phyloP scores from a whole-genome alignment of 352 stramenopile genomes.

The Phytophthora colocasiae region DNA sequence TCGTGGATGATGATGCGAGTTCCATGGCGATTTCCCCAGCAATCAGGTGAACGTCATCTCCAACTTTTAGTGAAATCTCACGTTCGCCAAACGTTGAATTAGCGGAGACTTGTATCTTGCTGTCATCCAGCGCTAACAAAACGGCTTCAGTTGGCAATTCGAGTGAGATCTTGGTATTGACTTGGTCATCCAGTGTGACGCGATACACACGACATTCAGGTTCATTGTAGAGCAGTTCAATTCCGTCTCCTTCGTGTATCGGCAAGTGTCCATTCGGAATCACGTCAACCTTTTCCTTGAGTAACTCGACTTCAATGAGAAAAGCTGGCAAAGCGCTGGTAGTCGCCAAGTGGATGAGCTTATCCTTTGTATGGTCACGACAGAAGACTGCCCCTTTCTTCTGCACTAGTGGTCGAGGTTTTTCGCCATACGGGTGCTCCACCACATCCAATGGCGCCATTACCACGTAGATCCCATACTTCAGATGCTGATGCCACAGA shows the following conservation, averaged over 20 bases:
- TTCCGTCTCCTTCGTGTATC: conserved; percentile 24
- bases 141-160: conserved; percentile 44
- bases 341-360: conserved; percentile 47
- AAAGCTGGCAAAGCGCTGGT: conserved; percentile 42
- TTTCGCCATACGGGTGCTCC: conserved; percentile 34
- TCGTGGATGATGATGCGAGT: conserved; percentile 15
- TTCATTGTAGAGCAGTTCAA: conserved; percentile 48
- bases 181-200: conserved; percentile 34
- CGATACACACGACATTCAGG: conserved; percentile 56
- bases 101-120: conserved; percentile 32
- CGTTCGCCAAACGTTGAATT: neutral
- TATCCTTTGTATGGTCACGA: conserved; percentile 57
- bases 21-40: conserved; percentile 18
- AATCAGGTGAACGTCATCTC: conserved; percentile 34
- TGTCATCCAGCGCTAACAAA: conserved; percentile 41
- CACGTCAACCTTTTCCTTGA: conserved; percentile 45
- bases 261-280: conserved; percentile 29
- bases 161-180: conserved; percentile 31
- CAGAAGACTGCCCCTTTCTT: conserved; percentile 52
- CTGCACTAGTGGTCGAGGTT: conserved; percentile 36
- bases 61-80: conserved; percentile 26
- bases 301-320: conserved; percentile 63
- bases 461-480: conserved; percentile 57
- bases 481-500: conserved; percentile 57
- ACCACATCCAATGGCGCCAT: conserved; percentile 41